Percentiles rank a stretch among this genome's conserved stretches.
Conservation (phyloP, 495 filamentous ascomycete genomes). For the Podospora anserina region DNA sequence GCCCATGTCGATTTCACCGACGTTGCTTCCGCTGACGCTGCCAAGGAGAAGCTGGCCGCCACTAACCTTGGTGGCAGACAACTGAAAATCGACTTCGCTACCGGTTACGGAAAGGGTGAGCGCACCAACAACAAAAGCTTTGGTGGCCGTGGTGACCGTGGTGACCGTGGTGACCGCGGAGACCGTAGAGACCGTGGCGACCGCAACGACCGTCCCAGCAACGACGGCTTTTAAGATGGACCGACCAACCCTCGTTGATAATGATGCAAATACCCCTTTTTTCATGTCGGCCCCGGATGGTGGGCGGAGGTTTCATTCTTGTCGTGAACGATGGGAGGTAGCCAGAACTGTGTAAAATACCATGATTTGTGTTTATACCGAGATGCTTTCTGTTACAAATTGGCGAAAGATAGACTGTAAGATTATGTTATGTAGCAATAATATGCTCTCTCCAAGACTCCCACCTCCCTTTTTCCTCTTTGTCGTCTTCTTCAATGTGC, state of each 20-base stretch:
- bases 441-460: not conserved
- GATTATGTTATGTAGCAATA: not conserved
- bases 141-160: not conserved
- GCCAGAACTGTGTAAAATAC: not conserved
- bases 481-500: not conserved
- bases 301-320: not conserved
- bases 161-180: not conserved
- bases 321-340: not conserved
- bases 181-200: not conserved
- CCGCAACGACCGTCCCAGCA: no score
- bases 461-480: not conserved
- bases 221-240: not conserved
- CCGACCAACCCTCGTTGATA: not conserved
- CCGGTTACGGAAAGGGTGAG: conserved; percentile 10
- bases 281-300: not conserved
- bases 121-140: not conserved
- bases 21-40: conserved; percentile 57
- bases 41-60: conserved; percentile 52
- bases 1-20: conserved; percentile 83
- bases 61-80: conserved; percentile 62
- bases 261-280: not conserved
- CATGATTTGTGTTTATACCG: not conserved
- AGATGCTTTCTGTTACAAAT: not conserved
- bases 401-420: not conserved
- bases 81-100: conserved; percentile 64